Percentiles rank a stretch among this genome's conserved stretches.
Evolutionary conservation across 2,329 filamentous ascomycete species (phyloP).

Genomic region (Penicillium sp.): DNA sequence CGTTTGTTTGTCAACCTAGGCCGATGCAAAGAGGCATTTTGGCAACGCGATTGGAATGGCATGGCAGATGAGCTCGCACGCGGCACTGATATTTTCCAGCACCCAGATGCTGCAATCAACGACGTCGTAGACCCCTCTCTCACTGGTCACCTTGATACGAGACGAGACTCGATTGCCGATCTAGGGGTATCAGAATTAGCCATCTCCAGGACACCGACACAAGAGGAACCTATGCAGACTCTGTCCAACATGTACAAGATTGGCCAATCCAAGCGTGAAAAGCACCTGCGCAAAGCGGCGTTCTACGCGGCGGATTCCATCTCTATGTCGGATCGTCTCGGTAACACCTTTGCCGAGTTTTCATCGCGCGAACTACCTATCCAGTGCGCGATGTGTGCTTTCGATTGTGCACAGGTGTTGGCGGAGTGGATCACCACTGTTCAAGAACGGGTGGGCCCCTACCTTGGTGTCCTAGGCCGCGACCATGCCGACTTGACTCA

Average conservation of each 20-base stretch:
- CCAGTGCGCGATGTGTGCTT: slow-evolving; percentile 86
- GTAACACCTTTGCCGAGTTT: slow-evolving; percentile 80
- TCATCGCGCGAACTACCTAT: slow-evolving; percentile 81
- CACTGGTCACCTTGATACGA: slow-evolving; percentile 21
- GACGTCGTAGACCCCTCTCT: slow-evolving; percentile 33
- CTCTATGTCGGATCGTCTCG: slow-evolving; percentile 80
- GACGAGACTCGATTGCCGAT: slow-evolving; percentile 38
- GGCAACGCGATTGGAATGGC: slow-evolving; percentile 88
- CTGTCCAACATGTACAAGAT: slow-evolving; percentile 34
- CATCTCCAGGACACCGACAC: slow-evolving; percentile 37
- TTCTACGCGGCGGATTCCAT: slow-evolving; percentile 93
- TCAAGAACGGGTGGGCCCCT: slow-evolving; percentile 88
- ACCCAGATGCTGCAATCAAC: slow-evolving; percentile 53
- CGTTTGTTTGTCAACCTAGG: slow-evolving; percentile 91
- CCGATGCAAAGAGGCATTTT: slow-evolving; percentile 86
- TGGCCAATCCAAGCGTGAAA: slow-evolving; percentile 67
- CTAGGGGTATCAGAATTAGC: slow-evolving; percentile 37
- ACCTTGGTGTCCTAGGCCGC: slow-evolving; percentile 80
- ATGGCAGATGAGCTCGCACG: slow-evolving; percentile 84
- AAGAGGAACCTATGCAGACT: slow-evolving; percentile 33
- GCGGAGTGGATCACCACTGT: slow-evolving; percentile 92
- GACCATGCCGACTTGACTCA: slow-evolving; percentile 75
- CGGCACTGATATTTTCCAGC: slow-evolving; percentile 71
- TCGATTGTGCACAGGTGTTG: slow-evolving; percentile 90
- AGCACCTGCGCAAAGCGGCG: slow-evolving; percentile 87